phyloP scores from a whole-genome alignment of 2,329 filamentous ascomycete genomes.

The Microcera coccophila region DNA sequence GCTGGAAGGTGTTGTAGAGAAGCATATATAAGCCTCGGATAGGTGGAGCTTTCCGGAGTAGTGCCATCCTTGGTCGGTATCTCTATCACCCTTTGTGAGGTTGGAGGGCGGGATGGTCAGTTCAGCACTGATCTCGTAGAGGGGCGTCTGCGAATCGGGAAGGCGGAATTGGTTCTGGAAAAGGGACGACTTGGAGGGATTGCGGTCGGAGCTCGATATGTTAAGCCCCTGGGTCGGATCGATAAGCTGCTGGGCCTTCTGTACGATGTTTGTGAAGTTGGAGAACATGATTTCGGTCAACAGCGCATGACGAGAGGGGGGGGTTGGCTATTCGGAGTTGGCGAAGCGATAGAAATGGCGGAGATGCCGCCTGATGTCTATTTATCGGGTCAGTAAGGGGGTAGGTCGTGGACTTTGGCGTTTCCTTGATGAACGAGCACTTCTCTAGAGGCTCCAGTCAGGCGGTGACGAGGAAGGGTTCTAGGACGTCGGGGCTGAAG shows the following conservation, averaged over 20 bases:
- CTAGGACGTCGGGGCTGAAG: conserved; percentile 1
- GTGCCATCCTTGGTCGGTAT: conserved; percentile 71
- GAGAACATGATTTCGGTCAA: conserved; percentile 51
- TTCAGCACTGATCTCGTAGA: conserved; percentile 96
- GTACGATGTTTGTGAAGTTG: conserved; percentile 73
- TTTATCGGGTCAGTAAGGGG: not conserved
- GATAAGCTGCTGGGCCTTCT: conserved; percentile 93
- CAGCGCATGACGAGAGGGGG: conserved; percentile 37
- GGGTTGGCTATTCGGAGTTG: not conserved
- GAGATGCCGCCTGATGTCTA: conserved; percentile 1
- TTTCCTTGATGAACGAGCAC: not conserved
- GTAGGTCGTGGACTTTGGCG: not conserved
- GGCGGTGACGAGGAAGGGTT: not conserved
- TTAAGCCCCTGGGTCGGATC: conserved; percentile 78
- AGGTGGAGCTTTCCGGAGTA: conserved; percentile 92
- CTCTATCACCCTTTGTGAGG: conserved; percentile 65
- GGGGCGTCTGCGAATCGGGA: conserved; percentile 83
- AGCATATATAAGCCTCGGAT: conserved; percentile 92
- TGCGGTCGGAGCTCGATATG: conserved; percentile 68
- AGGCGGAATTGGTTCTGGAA: conserved; percentile 97
- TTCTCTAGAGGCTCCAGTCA: no score
- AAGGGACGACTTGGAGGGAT: conserved; percentile 84
- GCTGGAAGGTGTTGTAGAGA: conserved; percentile 88
- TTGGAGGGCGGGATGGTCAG: conserved; percentile 78
- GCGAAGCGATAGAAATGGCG: conserved; percentile 4